phyloP scores from a whole-genome alignment of 768 basidiomycete species.

The Mycena rosella region DNA sequence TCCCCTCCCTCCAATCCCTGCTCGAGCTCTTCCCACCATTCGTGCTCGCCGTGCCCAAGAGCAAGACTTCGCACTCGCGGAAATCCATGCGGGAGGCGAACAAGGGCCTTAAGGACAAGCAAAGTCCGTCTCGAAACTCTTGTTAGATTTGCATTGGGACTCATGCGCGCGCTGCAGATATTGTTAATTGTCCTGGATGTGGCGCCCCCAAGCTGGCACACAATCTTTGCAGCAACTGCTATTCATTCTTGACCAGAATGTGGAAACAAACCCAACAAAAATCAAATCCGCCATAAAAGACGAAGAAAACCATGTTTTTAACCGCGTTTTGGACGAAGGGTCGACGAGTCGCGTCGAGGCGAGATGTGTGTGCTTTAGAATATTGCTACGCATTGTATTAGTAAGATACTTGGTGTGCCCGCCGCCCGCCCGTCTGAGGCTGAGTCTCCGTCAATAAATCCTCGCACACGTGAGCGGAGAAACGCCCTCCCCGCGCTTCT shows the following conservation, averaged over 20 bases:
- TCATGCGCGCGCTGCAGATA: conserved; percentile 68
- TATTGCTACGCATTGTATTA: conserved; percentile 7
- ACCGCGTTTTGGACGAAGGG: neutral
- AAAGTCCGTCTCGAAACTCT: conserved; percentile 66
- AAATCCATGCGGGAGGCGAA: conserved; percentile 96
- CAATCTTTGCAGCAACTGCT: conserved; percentile 88
- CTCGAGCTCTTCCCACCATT: conserved; percentile 88
- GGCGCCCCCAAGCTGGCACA: conserved; percentile 91
- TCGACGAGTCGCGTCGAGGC: neutral
- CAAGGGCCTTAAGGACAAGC: conserved; percentile 95
- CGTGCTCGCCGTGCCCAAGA: conserved; percentile 94
- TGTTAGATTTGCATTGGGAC: conserved; percentile 5
- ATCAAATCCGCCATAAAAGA: conserved; percentile 32
- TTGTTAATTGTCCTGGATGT: conserved; percentile 92
- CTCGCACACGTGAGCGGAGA: conserved; percentile 25
- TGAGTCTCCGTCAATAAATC: too few relatives aligned
- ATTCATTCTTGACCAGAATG: conserved; percentile 72
- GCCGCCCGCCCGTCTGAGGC: too few relatives aligned
- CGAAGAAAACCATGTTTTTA: neutral
- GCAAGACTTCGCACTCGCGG: conserved; percentile 91
- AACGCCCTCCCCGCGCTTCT: neutral
- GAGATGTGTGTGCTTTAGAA: too few relatives aligned
- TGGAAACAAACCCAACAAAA: conserved; percentile 66
- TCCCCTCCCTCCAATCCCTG: conserved; percentile 57
- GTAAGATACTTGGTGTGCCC: too few relatives aligned